Evolutionary conservation across 78 protist genomes (phyloP).

Genomic region (Isochrysis galbana): DNA sequence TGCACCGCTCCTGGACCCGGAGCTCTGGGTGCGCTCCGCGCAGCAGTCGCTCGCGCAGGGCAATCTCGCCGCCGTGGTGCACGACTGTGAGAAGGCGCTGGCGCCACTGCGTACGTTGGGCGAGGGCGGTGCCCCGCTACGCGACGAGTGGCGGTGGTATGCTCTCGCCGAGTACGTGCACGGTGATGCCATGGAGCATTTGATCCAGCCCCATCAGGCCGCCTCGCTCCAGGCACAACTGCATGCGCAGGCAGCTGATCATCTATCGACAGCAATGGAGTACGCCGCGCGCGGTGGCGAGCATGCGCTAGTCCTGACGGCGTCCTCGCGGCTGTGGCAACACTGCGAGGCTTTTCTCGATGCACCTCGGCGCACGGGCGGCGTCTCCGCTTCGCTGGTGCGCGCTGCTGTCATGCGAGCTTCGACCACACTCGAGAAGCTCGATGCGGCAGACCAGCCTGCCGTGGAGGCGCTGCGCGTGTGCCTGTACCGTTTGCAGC

Average conservation of each 20-base stretch:
- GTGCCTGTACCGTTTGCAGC: not conserved
- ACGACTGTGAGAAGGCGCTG: not conserved
- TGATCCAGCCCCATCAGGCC: not conserved
- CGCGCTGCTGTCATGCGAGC: too few species aligned
- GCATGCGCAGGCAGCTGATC: not conserved
- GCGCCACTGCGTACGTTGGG: not conserved
- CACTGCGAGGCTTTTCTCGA: not conserved
- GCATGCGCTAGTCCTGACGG: not conserved
- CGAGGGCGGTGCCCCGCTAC: not conserved
- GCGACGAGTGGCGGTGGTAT: not conserved
- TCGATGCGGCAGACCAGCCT: too few species aligned
- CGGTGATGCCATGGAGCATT: not conserved
- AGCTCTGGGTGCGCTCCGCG: constrained; percentile 11
- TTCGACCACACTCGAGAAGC: too few species aligned
- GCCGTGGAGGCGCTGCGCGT: too few species aligned
- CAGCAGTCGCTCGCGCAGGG: not conserved
- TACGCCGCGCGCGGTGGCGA: not conserved
- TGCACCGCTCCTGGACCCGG: not conserved
- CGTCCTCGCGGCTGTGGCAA: not conserved
- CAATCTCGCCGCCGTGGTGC: not conserved
- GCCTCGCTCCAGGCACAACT: not conserved
- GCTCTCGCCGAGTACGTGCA: not conserved
- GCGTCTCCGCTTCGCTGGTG: too few species aligned
- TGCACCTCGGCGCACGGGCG: too few species aligned
- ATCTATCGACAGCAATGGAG: not conserved